Evolutionary conservation across 805 yeast species (phyloP), one percentile per base, ranked within the genome.

Genomic region (Starmerella geochares): DNA sequence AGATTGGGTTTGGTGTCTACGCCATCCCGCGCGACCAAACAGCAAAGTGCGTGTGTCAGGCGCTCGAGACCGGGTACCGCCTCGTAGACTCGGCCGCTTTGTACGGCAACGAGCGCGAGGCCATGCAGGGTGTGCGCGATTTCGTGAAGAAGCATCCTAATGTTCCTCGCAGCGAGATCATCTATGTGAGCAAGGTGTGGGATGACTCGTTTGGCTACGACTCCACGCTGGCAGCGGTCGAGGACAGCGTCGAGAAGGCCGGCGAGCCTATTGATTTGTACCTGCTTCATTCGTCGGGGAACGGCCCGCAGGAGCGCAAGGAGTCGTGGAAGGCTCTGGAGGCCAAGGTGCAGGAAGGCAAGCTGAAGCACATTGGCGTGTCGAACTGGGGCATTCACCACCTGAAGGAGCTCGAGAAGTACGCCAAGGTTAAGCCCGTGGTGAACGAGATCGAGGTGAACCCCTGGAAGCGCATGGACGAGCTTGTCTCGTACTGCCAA

Each of bases 361-460:
- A 60, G 42, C 71, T 79, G 23, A 71, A 69, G 54, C 67, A 68
- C 43, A 75, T 81, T 49, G 86, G 86, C 20, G 83, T 81, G 9
- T 78, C 83, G 31, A 80, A 80, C 63, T 80, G 71, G 59, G 83
- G 83, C 16, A 61, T 67, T 20, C 69, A 71, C 44, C 84, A 80
- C 59, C 58, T 80, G 24, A 64, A 77, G 57, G 83, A 80, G 62
- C 62, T 81, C 20, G 65, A 78, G 36, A 66, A 72, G 53, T 51
- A 49, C 33, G 55, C 56, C 3, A 24, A 32, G 13, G 42, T 51
- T 21, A 24, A 25, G 31, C 88, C 95, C 0, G 85, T 80, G 0
- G 81, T 83, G 37, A 81, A 86, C 64, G 94, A 86, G 63, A 76
- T 86, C 60, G 95, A 85, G 65, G 73, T 85, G 46, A 84, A 86